Base-by-base conservation (phyloP, 1,139 yeast species). In the Sugiyamaella japonica region DNA sequence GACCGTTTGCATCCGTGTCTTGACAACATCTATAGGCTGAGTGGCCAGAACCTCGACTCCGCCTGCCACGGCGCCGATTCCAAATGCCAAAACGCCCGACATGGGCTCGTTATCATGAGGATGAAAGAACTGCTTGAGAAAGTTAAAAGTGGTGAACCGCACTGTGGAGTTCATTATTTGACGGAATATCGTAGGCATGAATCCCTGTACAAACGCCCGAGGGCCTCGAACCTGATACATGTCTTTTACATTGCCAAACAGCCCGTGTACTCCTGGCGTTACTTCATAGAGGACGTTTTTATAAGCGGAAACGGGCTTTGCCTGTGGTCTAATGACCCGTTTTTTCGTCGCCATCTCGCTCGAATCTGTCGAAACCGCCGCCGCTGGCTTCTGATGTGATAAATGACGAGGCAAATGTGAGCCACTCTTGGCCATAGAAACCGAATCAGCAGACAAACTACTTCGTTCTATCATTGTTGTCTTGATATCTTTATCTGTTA, bases 11-110 rank as follows among this genome's bases (percentile, higher is more conserved):
- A 90, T 83, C 67, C 96, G 82, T 1, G 97, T 84, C 71, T 93
- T 93, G 51, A 91, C 74, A 4, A 90, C 90, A 72, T 93, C 99
- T 17, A 93, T 74, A 0, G 99, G 99, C 71, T 91, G 98, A 0
- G 98, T 91, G 0, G 83, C 76, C 0, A 82, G 80, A 4, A 89
- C 88, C 25, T 89, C 95, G 83, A 88, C 49, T 74, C 71, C 34
- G 83, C 85, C 40, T 83, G 77, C 70, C 17, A 62, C 59, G 2
- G 66, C 62, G 0, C 78, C 78, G 13, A 66, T 51, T 7, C 54
- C 61, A 47, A 65, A 55, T 12, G 63, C 58, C 52, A 57, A 17
- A 1, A 52, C 50, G 3, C 64, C 57, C 15, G 66, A 61, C 46
- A 70, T 57, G 7, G 64, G 63, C 49, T 68, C 69, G 37, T 64